These are phyloP conservation scores for Fusarium compactum DNA, from an alignment of 2,329 filamentous ascomycete species.

Conservation along the genomic window DNA sequence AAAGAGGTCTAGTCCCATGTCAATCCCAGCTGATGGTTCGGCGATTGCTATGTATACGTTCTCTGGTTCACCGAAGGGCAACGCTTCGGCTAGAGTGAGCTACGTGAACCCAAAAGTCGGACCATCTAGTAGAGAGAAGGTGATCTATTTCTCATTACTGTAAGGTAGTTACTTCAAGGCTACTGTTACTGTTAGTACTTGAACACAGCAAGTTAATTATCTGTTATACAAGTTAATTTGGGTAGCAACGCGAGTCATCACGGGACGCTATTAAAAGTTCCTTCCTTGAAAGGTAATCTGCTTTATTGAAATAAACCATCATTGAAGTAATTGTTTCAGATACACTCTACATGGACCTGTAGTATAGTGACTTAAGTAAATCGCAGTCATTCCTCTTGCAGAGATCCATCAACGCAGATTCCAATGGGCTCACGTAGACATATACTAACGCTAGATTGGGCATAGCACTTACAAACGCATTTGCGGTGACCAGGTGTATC, in stretches of 20 bases:
- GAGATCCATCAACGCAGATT: too few species aligned
- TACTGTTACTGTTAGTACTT: not conserved
- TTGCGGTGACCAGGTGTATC: too few species aligned
- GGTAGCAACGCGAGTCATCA: too few species aligned
- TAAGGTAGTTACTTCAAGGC: not conserved
- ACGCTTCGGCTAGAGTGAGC: not conserved
- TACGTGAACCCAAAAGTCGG: not conserved
- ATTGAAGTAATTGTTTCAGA: fast-evolving
- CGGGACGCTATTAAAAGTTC: fast-evolving
- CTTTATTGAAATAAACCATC: too few species aligned
- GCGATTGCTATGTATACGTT: not conserved
- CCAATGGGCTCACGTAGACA: too few species aligned
- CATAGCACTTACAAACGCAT: too few species aligned
- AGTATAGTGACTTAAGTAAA: too few species aligned
- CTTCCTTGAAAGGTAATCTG: too few species aligned
- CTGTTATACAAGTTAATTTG: too few species aligned
- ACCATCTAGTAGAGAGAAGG: not conserved
- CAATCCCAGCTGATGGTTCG: not conserved
- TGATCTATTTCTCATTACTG: not conserved
- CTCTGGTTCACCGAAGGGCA: not conserved
- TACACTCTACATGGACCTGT: fast-evolving
- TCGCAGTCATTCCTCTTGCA: fast-evolving
- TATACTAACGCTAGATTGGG: too few species aligned
- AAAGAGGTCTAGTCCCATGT: not conserved
- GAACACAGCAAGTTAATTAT: not conserved